phyloP scores from a whole-genome alignment of 345 rosid genomes.

The Pelargonium nanum region DNA sequence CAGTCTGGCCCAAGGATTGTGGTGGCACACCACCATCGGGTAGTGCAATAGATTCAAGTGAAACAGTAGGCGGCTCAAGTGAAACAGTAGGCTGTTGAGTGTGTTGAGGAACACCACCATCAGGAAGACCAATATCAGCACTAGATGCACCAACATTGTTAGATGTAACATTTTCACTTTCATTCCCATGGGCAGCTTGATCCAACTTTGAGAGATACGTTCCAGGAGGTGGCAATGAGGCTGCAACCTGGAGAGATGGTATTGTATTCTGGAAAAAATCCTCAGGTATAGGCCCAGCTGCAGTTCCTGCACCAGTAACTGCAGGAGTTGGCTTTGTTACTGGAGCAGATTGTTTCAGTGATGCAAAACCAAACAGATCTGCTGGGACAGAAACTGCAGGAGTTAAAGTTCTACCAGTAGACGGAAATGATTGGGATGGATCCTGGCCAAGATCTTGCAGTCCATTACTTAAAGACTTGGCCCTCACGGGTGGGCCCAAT shows the following conservation, averaged over 20 bases:
- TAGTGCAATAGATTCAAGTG: constrained; percentile 49
- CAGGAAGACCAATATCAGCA: constrained; percentile 61
- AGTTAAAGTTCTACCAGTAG: constrained; percentile 22
- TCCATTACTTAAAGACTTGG: constrained; percentile 48
- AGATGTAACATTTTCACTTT: constrained; percentile 24
- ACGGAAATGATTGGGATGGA: constrained; percentile 37
- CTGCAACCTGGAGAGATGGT: constrained; percentile 81
- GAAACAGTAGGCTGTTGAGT: constrained; percentile 40
- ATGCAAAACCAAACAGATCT: constrained; percentile 57
- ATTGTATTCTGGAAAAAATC: constrained; percentile 90
- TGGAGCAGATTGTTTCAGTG: constrained; percentile 40
- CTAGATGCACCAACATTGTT: constrained; percentile 31
- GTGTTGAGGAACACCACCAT: constrained; percentile 57
- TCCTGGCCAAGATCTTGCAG: constrained; percentile 58
- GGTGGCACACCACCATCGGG: constrained; percentile 90
- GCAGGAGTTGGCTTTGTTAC: constrained; percentile 44
- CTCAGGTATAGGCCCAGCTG: constrained; percentile 77
- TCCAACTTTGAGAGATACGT: constrained; percentile 68
- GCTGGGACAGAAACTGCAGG: constrained; percentile 41
- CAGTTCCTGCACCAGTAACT: constrained; percentile 31
- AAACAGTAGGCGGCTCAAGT: constrained; percentile 29
- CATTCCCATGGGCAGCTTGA: constrained; percentile 43
- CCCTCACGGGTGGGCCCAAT: constrained; percentile 57
- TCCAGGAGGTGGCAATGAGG: constrained; percentile 79
- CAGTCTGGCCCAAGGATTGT: constrained; percentile 38